A percentile compares a stretch with the other conserved stretches of the same genome.
These are phyloP conservation scores for Ramichloridium luteum DNA, from an alignment of 2,329 filamentous ascomycete genomes.

Conservation along the genomic window DNA sequence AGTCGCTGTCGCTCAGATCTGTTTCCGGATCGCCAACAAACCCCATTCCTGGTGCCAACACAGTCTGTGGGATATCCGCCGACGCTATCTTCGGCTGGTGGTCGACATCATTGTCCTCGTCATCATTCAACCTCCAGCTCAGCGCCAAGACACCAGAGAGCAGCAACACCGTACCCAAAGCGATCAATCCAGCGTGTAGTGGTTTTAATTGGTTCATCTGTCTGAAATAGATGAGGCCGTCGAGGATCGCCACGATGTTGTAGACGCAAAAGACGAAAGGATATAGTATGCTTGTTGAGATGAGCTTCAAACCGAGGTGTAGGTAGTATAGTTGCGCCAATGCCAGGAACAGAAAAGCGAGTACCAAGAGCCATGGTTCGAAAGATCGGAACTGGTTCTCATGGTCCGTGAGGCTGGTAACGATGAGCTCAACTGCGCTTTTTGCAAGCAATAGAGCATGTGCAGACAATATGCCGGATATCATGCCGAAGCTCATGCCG, in stretches of 20 bases:
- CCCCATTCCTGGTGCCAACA: conserved; percentile 70
- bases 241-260: conserved; percentile 96
- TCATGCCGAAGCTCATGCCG: conserved; percentile 76
- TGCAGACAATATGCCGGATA: conserved; percentile 82
- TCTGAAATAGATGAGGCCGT: conserved; percentile 92
- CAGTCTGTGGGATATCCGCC: conserved; percentile 43
- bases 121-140: conserved; percentile 83
- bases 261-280: conserved; percentile 97
- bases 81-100: conserved; percentile 20
- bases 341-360: conserved; percentile 68
- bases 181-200: conserved; percentile 67
- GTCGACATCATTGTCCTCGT: conserved; percentile 44
- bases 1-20: conserved; percentile 16
- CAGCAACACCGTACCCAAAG: conserved; percentile 74
- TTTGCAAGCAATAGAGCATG: conserved; percentile 90
- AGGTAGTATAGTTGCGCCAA: conserved; percentile 90
- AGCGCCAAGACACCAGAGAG: conserved; percentile 79
- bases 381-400: conserved; percentile 90
- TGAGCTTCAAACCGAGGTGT: conserved; percentile 82
- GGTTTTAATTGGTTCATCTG: conserved; percentile 70
- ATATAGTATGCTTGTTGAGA: conserved; percentile 91
- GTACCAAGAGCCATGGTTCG: conserved; percentile 85
- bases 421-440: conserved; percentile 86
- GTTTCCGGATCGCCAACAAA: conserved; percentile 26
- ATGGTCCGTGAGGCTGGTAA: conserved; percentile 71